Evolutionary conservation across 202 grass and related monocot genomes (phyloP), one percentile per base, ranked within the genome.

Genomic region (Cymbopogon flexuosus): DNA sequence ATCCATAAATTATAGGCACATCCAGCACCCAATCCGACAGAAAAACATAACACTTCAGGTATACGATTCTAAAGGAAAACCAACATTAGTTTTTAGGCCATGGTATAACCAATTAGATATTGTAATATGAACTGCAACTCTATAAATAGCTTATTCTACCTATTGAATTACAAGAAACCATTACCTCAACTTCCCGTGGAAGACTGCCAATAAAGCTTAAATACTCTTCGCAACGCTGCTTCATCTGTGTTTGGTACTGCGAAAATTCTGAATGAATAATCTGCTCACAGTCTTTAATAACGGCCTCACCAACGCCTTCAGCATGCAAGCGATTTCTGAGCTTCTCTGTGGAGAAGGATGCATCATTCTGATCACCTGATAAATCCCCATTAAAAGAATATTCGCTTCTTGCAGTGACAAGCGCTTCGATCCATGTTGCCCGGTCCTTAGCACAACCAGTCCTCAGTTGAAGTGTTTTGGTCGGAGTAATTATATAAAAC

Each of bases 401-500:
- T 87, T 91, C 86, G 82, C 81, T 91, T 87, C 88, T 91, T 27
- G 89, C 88, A 12, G 86, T 80, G 83, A 89, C 84, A 61, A 94
- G 89, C 41, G 92, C 92, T 85, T 91, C 86, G 51, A 94, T 91
- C 92, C 92, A 94, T 65, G 89, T 73, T 65, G 75, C 89, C 27
- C 92, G 84, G 69, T 94, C 89, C 82, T 85, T 84, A 9, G 81
- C 79, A n/a, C 84, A 94, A 65, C 85, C 84, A 73, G 92, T 91
- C 66, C 84, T 94, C 74, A 94, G 67, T 66, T 91, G 88, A 84
- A 94, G 86, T 67, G 92, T 94, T 79, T 91, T 94, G 31, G 88
- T 89, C 21, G 88, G 84, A 68, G 92, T 91, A 77, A 94, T 84
- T 59, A 94, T 91, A 76, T 91, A 94, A 81, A 94, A 94, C 46